Evolutionary conservation across 2,329 filamentous ascomycete genomes (phyloP), one percentile per base, ranked within the genome.

Genomic region (Aspergillaceae sp.): DNA sequence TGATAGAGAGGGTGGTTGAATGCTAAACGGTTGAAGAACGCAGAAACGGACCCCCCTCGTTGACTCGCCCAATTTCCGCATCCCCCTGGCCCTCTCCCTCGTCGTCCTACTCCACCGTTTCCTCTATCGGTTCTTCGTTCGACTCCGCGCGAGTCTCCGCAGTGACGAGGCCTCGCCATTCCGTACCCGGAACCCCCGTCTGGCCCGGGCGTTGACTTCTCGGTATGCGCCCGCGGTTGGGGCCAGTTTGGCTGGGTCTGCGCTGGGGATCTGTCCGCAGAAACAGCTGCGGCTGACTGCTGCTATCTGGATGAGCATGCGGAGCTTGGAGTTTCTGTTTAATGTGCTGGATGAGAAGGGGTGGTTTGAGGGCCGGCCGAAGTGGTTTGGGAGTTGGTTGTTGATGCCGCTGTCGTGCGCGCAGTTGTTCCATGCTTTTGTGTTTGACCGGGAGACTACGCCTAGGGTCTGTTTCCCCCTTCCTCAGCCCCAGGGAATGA

Each of bases 41-140:
- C 64, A 66, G 46, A 53, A 63, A 9, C 69, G 64, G 36, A 56
- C 62, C 11, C 60, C 74, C 1, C 49, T 75, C 10, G 65, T 71
- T 53, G 72, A 68, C 51, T 87, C 83, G 0, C 75, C 83, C 0
- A 84, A 86, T 27, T 73, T 92, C 43, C 80, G 89, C 46, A 75
- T 95, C 7, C 91, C 89, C 0, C 73, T 90, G 6, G 92, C 88
- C 0, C 76, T 96, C 9, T 90, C 89, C 10, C 78, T 86, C 2
- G 88, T 96, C 52, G 77, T 97, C 19, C 80, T 97, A 38, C 80
- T 94, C 50, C 92, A 98, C 65, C 82, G 92, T 29, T 75, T 95
- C 1, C 80, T 97, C 28, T 88, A 91, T 69, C 87, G 91, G 48
- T 95, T 97, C 74, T 86, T 97, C 57, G 79, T 79, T 28, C 80